Conservation (phyloP, 768 basidiomycete species). For the Lentinula aciculospora region DNA sequence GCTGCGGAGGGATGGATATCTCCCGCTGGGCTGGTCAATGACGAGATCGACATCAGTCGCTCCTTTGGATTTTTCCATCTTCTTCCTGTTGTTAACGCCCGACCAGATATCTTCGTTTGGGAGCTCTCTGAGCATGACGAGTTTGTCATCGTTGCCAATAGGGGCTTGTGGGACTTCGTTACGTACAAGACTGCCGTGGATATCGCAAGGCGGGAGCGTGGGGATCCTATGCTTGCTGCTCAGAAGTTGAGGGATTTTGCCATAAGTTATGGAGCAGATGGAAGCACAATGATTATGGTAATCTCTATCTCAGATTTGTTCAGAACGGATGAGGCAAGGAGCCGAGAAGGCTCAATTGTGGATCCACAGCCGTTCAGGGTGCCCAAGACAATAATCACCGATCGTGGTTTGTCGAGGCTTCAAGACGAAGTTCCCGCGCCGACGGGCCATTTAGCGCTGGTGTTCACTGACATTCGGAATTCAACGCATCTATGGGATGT, state of each 20-base stretch:
- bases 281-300: slow-evolving; percentile 98
- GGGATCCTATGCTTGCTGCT: slow-evolving; percentile 72
- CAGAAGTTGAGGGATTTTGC: slow-evolving; percentile 97
- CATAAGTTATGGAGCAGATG: slow-evolving; percentile 92
- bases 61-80: slow-evolving; percentile 92
- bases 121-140: slow-evolving; percentile 82
- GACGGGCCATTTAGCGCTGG: slow-evolving; percentile 81
- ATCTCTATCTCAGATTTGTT: slow-evolving; percentile 80
- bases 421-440: slow-evolving; percentile 81
- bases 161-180: slow-evolving; percentile 90
- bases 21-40: slow-evolving; percentile 84
- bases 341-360: slow-evolving; percentile 32
- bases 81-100: slow-evolving; percentile 84
- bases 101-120: slow-evolving; percentile 70
- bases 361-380: slow-evolving; percentile 30
- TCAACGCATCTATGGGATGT: slow-evolving; percentile 96
- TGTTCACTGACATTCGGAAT: slow-evolving; percentile 97
- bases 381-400: slow-evolving; percentile 44
- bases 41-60: slow-evolving; percentile 86
- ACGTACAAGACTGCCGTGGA: slow-evolving; percentile 95
- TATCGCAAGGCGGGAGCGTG: slow-evolving; percentile 72
- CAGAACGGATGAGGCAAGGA: slow-evolving; percentile 21
- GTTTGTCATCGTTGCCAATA: slow-evolving; percentile 93
- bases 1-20: slow-evolving; percentile 93
- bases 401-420: slow-evolving; percentile 58